Conservation (phyloP, 371 early-diverging fungal species). For the Batkoa obscura region DNA sequence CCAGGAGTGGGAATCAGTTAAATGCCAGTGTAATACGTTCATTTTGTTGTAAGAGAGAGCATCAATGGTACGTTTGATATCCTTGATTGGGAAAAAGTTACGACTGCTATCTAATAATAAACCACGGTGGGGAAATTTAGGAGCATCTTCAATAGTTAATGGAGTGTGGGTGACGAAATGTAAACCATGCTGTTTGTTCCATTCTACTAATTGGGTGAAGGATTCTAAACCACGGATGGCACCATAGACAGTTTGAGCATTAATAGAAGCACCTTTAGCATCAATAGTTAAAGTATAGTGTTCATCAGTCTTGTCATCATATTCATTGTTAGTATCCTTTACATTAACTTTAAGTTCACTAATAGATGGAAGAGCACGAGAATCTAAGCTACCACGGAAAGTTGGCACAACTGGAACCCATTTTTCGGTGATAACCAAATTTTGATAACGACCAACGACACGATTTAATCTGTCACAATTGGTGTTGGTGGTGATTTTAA, state of each 20-base stretch:
- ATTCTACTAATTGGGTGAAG: constrained; percentile 40
- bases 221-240: constrained; percentile 57
- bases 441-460: background rate
- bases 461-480: background rate
- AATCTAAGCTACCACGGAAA: background rate
- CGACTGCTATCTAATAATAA: constrained; percentile 53
- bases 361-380: background rate
- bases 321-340: background rate
- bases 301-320: constrained; percentile 2
- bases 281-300: background rate
- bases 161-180: constrained; percentile 30
- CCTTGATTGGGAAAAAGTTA: constrained; percentile 43
- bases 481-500: background rate
- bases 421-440: background rate
- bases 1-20: constrained; percentile 60
- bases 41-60: constrained; percentile 62
- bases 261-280: constrained; percentile 13
- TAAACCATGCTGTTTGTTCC: constrained; percentile 8
- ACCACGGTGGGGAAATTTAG: constrained; percentile 51
- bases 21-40: constrained; percentile 74
- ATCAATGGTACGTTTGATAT: constrained; percentile 40
- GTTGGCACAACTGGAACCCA: constrained; percentile 1
- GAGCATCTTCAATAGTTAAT: constrained; percentile 41
- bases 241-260: constrained; percentile 47
- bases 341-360: background rate